Evolutionary conservation across 495 filamentous ascomycete species (phyloP).

Genomic region (Podospora pseudoanserina): DNA sequence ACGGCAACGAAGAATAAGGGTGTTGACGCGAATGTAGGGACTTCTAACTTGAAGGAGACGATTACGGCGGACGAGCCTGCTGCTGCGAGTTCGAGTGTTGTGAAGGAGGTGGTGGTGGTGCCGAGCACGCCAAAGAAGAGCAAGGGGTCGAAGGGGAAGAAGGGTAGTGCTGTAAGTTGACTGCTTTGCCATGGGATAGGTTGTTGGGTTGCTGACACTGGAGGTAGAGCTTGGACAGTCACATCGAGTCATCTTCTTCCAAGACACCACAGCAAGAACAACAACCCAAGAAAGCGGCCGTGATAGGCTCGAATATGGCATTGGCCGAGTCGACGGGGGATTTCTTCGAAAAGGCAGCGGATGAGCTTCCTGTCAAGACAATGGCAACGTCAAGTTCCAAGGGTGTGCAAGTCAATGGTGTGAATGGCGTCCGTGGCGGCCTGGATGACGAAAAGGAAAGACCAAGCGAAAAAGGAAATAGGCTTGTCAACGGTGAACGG

Average conservation of each 20-base stretch:
- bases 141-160: slow-evolving; percentile 5
- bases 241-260: not conserved
- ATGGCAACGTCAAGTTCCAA: not conserved
- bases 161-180: slow-evolving; percentile 16
- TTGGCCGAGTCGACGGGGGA: slow-evolving; percentile 21
- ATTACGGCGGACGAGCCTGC: not conserved
- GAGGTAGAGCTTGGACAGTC: slow-evolving; percentile 5
- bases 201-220: not conserved
- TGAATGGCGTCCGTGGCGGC: not conserved
- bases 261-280: slow-evolving; percentile 1
- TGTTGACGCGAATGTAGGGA: slow-evolving; percentile 23
- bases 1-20: not conserved
- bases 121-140: not conserved
- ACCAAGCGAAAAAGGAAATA: not conserved
- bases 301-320: not conserved
- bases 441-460: not conserved
- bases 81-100: not conserved
- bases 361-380: slow-evolving; percentile 12
- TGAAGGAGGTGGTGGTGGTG: not conserved
- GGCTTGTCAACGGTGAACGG: not conserved
- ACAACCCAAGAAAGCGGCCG: too few species aligned
- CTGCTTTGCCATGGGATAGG: not conserved
- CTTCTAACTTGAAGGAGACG: not conserved
- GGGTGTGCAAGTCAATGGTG: not conserved
- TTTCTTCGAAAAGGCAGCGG: slow-evolving; percentile 19